A percentile compares a stretch with the other conserved stretches of the same genome.
Conservation (phyloP, 495 filamentous ascomycete genomes). For the Penicillium daleae region DNA sequence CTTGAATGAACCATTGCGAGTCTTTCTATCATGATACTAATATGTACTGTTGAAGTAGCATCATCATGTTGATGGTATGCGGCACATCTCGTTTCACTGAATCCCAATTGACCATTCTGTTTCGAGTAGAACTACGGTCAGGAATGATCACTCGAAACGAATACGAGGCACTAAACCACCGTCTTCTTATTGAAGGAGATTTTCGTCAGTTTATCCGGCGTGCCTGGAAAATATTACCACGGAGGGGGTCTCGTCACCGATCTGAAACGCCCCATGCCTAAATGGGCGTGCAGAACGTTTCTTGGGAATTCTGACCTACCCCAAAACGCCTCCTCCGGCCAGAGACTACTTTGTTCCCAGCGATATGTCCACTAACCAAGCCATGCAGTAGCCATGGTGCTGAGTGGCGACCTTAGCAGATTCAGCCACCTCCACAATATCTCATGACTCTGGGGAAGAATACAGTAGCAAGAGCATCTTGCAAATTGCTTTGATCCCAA, state of each 20-base stretch:
- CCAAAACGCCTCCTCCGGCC: slow-evolving; percentile 15
- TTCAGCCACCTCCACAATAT: slow-evolving; percentile 15
- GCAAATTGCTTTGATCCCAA: not conserved
- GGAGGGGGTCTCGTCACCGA: slow-evolving; percentile 18
- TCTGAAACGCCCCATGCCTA: slow-evolving; percentile 29
- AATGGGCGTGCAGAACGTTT: slow-evolving; percentile 17
- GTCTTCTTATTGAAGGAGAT: slow-evolving; percentile 25
- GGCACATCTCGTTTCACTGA: not conserved
- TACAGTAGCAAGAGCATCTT: too few relatives aligned
- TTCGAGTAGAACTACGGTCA: slow-evolving; percentile 9
- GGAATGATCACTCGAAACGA: not conserved
- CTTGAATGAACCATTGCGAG: not conserved
- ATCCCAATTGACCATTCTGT: not conserved
- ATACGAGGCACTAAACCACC: slow-evolving; percentile 3
- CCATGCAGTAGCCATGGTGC: slow-evolving; percentile 13
- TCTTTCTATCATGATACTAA: not conserved
- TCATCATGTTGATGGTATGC: not conserved
- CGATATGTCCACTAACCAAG: slow-evolving; percentile 10
- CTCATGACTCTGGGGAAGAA: slow-evolving; percentile 15
- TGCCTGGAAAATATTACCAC: slow-evolving; percentile 11
- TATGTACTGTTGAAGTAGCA: not conserved
- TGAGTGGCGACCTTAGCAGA: slow-evolving; percentile 14
- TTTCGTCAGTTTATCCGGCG: slow-evolving; percentile 9
- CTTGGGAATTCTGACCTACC: not conserved
- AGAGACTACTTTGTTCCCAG: not conserved